A percentile compares a stretch with the other conserved stretches of the same genome.
Evolutionary conservation across 2,329 filamentous ascomycete species (phyloP).

Genomic region (Chaetomiaceae sp.): DNA sequence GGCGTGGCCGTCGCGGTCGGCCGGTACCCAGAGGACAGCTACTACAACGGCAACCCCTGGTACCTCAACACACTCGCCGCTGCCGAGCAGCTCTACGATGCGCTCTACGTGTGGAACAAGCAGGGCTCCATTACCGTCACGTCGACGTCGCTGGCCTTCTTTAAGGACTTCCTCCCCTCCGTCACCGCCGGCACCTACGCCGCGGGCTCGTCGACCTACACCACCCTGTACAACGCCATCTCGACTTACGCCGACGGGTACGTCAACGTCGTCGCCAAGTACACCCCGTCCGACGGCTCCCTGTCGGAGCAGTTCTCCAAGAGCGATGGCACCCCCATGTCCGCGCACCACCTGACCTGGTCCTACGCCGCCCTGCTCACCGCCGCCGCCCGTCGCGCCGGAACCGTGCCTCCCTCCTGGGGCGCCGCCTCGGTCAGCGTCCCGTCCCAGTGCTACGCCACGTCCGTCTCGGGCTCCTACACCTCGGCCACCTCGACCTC

Average conservation of each 20-base stretch:
- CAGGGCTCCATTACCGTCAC: constrained; percentile 61
- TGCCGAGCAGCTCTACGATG: constrained; percentile 75
- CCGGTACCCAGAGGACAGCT: constrained; percentile 67
- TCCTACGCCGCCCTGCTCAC: constrained; percentile 68
- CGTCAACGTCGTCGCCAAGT: constrained; percentile 57
- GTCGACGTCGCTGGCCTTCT: constrained; percentile 64
- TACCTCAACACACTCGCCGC: constrained; percentile 71
- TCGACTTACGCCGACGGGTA: constrained; percentile 58
- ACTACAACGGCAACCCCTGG: constrained; percentile 79
- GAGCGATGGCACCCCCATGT: constrained; percentile 49
- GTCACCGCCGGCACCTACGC: constrained; percentile 60
- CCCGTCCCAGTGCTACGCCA: constrained; percentile 45
- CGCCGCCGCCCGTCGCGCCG: constrained; percentile 52
- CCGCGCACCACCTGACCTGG: constrained; percentile 67
- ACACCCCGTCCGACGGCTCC: constrained; percentile 58
- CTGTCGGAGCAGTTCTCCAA: constrained; percentile 64
- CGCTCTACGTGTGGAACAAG: constrained; percentile 65
- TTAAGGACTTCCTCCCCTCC: constrained; percentile 58
- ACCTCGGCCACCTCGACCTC: constrained; percentile 40
- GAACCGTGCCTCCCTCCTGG: constrained; percentile 55
- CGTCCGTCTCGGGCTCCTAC: constrained; percentile 49
- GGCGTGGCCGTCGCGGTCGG: constrained; percentile 60
- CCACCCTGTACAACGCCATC: constrained; percentile 52
- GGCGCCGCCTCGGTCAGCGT: constrained; percentile 43
- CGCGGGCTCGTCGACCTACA: constrained; percentile 44